Evolutionary conservation across 225 moss, liverwort and hornwort species (phyloP), one percentile per base, ranked within the genome.

Genomic region (Pleurozium schreberi): DNA sequence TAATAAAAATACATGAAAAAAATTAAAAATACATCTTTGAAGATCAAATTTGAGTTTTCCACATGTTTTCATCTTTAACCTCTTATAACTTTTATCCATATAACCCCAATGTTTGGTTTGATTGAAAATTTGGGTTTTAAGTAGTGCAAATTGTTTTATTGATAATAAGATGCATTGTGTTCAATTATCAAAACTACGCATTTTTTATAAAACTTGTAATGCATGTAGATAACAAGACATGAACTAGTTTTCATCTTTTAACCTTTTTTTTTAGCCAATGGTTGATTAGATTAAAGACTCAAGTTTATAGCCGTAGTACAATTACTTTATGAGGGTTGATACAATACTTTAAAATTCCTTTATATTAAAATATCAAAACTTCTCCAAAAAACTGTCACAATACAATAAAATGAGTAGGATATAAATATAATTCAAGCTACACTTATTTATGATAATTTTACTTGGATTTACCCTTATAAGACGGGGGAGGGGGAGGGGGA

Each of bases 311-410:
- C n/a, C n/a, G n/a, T 28, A 5, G 9, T 28, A 73, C 28, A 28
- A 45, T 28, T 43, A 45, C 3, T 71, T 9, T 27, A 14, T 0
- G 0, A 14, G 2, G 5, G 3, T 42, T 42, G 26, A 70, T 70
- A 15, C 17, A 10, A 8, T 42, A 73, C 28, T 17, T 73, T 6
- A 28, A 43, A 28, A 73, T 28, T 43, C 28, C 45, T 27, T 73
- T 6, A 17, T 70, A 40, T 42, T 0, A 1, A 0, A 45, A 45
- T 17, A 73, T 0, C 3, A 28, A 10, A 40, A 10, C 3, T 10
- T 6, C 27, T 73, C 28, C 8, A 73, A 45, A 28, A 13, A 13
- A 0, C 2, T 4, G 0, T 23, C 40, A 13, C 14, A 70, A 42
- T 42, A 3, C 14, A 15, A 42, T 40, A n/a, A n/a, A n/a, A n/a